Evolutionary conservation across 129 eudicot species (phyloP), one percentile per base, ranked within the genome.

Genomic region (Centella asiatica): DNA sequence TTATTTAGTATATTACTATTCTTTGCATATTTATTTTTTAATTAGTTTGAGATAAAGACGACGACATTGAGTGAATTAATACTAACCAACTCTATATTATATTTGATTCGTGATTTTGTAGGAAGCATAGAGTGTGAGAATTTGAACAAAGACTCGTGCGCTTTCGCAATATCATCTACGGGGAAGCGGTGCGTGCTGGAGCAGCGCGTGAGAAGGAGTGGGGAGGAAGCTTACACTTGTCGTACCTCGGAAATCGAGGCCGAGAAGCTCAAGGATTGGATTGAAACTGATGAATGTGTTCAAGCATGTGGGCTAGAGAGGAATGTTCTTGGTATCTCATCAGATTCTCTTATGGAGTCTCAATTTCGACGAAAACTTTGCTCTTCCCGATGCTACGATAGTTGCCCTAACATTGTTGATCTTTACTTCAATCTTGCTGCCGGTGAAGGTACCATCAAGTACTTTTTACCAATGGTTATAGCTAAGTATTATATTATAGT

Each of bases 111-210:
- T 40, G 15, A 29, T 4, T 50, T 14, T 69, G 67, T 34, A 77
- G 89, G 94, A 40, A 74, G 54, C 46, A 76, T 90, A 25, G 57
- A 53, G n/a, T 90, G 97, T 50, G 89, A 90, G 79, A 65, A 83
- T 44, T 67, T 90, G 58, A 69, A 70, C 73, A 77, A 86, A 49
- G 95, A 79, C 56, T 60, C 79, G 22, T 90, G 97, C 70, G 84
- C 95, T 0, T 90, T 68, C 46, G 97, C 94, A 2, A 76, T 90
- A 8, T 81, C 97, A 13, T 76, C 89, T 6, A 62, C 80, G 13
- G 97, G 97, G 20, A 79, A 83, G 61, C 75, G 97, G 20, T 90
- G 97, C 57, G 94, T 90, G 64, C 78, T 90, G n/a, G 97, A 90
- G 80, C 84, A 86, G 63, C 72, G 57, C 22, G 76, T 83, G 25